These are phyloP conservation scores for Hanseniaspora clermontiae DNA, from an alignment of 805 yeast genomes.

Conservation along the genomic window DNA sequence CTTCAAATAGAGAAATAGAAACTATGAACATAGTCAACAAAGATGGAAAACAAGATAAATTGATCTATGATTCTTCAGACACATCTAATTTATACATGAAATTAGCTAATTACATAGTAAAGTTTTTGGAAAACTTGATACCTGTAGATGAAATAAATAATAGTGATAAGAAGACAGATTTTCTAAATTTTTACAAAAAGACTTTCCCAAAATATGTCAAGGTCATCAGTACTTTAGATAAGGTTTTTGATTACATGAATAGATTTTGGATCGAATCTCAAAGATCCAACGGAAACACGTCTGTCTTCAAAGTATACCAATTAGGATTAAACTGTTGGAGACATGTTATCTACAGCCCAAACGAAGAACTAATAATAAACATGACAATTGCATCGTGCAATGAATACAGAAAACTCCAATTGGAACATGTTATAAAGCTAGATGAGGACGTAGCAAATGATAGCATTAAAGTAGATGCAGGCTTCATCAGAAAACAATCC, in stretches of 20 bases:
- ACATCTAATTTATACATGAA: constrained; percentile 66
- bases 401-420: constrained; percentile 65
- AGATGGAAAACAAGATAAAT: not conserved
- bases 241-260: constrained; percentile 89
- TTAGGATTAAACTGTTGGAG: constrained; percentile 83
- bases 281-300: constrained; percentile 81
- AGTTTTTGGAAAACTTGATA: constrained; percentile 41
- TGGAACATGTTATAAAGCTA: constrained; percentile 35
- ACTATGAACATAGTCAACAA: constrained; percentile 25
- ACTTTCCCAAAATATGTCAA: constrained; percentile 82
- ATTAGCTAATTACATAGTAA: constrained; percentile 51
- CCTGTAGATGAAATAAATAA: constrained; percentile 29
- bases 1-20: constrained; percentile 29
- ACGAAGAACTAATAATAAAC: constrained; percentile 45
- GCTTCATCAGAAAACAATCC: not conserved
- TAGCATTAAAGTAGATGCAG: not conserved
- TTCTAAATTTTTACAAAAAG: constrained; percentile 69
- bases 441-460: not conserved
- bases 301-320: constrained; percentile 83
- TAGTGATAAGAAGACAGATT: constrained; percentile 38
- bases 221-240: constrained; percentile 84
- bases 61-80: constrained; percentile 12
- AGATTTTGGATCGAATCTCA: constrained; percentile 97
- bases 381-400: constrained; percentile 69
- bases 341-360: constrained; percentile 58